Base-by-base conservation (phyloP, 2,329 filamentous ascomycete species). In the Fusarium concolor region DNA sequence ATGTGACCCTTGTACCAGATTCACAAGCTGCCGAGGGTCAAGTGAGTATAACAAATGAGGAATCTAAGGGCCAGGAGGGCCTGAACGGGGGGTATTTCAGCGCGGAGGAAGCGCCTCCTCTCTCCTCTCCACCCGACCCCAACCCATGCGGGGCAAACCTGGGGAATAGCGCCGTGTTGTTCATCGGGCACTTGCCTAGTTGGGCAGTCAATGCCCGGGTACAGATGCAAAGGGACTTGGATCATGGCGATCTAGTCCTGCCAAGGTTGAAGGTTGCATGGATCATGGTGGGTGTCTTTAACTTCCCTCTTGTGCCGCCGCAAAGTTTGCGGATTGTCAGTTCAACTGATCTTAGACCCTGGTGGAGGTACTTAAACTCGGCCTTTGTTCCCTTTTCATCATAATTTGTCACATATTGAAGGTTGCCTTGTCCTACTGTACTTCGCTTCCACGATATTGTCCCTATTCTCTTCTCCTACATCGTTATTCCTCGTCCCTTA, bases 1-100 rank as follows among this genome's bases (percentile, higher is more conserved):
- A 26, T 26, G 7, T 3, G 26, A 7, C 26, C 26, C 26, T 26
- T 26, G 26, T 26, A 26, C 26, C 26, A 26, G 26, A 26, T 26
- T 54, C 71, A 74, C 71, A 72, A 74, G 71, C 67, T 74, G 67
- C 71, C 71, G 71, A 74, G 71, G 71, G 58, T 67, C 64, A 56
- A 52, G 14, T 55, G 41, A 45, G 33, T 55, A 50, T 45, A 55
- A 60, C 39, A 39, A 45, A 61, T 57, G 42, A 65, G 64, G 57
- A 56, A 46, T 44, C 42, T 33, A 17, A 41, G 47, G 14, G 37
- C 15, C 20, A 44, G 20, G 37, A 59, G 49, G 15, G 43, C 18
- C 29, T 41, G 28, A 26, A 45, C 65, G 41, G 52, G 64, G 67
- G 49, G 8, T 43, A 37, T 24, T 54, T 54, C 39, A 20, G 44